Percentiles rank a stretch among this genome's conserved stretches.
phyloP scores from a whole-genome alignment of 768 basidiomycete genomes.

The Suillus hirtellus region DNA sequence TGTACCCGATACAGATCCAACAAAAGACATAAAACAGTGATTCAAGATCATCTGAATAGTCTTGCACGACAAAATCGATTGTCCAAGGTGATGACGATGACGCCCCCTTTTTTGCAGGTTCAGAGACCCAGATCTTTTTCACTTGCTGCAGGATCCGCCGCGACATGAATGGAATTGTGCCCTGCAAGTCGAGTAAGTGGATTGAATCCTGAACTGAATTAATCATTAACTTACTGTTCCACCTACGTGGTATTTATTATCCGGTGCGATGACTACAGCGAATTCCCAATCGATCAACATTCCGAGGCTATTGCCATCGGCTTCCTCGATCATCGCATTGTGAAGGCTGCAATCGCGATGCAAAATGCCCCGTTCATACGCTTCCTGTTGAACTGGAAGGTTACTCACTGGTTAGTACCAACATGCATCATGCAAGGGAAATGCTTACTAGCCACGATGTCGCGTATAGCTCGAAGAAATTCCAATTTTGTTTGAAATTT shows the following conservation, averaged over 20 bases:
- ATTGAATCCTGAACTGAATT: neutral
- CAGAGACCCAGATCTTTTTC: too few relatives aligned
- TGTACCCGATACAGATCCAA: neutral
- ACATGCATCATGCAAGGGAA: too few relatives aligned
- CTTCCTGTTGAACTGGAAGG: neutral
- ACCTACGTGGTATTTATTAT: neutral
- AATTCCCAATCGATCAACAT: neutral
- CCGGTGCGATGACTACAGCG: neutral
- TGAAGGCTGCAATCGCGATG: neutral
- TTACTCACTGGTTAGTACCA: neutral
- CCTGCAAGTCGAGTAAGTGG: neutral
- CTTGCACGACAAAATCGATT: neutral
- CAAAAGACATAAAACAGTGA: conserved; percentile 1
- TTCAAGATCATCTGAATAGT: conserved; percentile 4
- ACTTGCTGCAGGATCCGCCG: neutral
- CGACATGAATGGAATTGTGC: neutral
- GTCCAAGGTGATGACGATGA: neutral
- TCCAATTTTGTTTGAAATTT: neutral
- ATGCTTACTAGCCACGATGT: neutral
- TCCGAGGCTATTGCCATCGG: neutral
- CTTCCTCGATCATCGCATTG: neutral
- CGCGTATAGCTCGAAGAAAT: neutral
- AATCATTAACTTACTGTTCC: neutral
- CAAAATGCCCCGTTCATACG: neutral
- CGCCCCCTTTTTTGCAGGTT: neutral